phyloP scores from a whole-genome alignment of 1,284 basidiomycete genomes.

The Sanghuangporus weigelae region DNA sequence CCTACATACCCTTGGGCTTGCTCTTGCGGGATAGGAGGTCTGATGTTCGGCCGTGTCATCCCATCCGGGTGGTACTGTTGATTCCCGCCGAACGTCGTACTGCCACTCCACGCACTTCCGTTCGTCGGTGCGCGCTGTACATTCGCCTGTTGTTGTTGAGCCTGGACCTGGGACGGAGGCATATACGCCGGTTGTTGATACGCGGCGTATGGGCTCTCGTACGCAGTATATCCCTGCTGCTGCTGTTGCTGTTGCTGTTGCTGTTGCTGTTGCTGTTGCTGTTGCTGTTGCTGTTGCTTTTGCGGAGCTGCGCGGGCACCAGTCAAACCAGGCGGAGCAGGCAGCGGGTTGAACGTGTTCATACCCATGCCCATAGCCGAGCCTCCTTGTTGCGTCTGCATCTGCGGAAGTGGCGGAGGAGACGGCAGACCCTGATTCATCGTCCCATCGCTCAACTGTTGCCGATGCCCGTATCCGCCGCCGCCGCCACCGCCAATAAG shows the following conservation, averaged over 20 bases:
- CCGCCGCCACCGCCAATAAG: neutral
- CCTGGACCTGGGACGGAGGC: neutral
- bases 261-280: no score
- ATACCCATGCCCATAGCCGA: neutral
- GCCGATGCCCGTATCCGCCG: neutral
- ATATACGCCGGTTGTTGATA: slow-evolving; percentile 1
- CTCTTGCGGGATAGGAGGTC: neutral
- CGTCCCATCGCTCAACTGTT: slow-evolving; percentile 3
- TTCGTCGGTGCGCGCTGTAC: neutral
- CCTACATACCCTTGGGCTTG: neutral
- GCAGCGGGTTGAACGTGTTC: neutral
- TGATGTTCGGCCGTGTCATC: neutral
- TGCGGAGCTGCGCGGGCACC: neutral
- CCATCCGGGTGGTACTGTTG: neutral
- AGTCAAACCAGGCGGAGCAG: neutral
- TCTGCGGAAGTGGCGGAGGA: neutral
- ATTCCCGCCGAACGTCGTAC: neutral
- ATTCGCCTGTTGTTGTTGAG: neutral
- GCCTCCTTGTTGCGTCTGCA: neutral
- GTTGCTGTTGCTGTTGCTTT: no score
- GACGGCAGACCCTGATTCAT: neutral
- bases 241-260: no score
- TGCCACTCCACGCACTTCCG: neutral
- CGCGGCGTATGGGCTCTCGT: slow-evolving; percentile 6
- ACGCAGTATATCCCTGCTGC: neutral